Conservation (phyloP, 2,329 filamentous ascomycete species). For the Fusarium sacchari region DNA sequence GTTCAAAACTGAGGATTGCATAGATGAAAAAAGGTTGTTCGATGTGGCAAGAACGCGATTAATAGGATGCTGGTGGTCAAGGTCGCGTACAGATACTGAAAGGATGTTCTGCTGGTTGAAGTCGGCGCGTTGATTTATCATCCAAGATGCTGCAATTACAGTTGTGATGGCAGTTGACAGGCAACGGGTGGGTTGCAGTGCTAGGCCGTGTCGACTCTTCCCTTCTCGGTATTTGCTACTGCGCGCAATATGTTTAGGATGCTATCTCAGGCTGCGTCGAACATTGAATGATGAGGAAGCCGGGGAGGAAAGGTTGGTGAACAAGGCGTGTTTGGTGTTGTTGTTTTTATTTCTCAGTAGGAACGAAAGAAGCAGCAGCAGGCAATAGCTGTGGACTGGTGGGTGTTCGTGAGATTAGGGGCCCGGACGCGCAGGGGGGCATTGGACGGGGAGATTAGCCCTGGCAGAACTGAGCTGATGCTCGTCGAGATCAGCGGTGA, state of each 20-base stretch:
- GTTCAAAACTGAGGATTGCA: constrained; percentile 25
- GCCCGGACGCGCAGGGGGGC: constrained; percentile 38
- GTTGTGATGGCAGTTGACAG: constrained; percentile 10
- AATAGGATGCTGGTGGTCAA: constrained; percentile 8
- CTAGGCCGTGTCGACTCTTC: neutral
- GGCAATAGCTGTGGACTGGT: constrained; percentile 26
- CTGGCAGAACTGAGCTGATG: constrained; percentile 35
- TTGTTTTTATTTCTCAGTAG: constrained; percentile 26
- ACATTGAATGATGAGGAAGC: neutral
- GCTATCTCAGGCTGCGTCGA: neutral
- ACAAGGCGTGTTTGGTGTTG: constrained; percentile 31
- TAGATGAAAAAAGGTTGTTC: constrained; percentile 19
- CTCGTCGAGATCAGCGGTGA: constrained; percentile 12
- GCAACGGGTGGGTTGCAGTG: constrained; percentile 15
- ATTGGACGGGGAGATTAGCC: constrained; percentile 41
- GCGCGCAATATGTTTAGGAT: constrained; percentile 12
- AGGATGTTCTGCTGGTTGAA: constrained; percentile 20
- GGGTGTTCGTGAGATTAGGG: constrained; percentile 43
- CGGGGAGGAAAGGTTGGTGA: constrained; percentile 1
- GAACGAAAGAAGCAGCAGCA: constrained; percentile 23
- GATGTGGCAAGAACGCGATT: constrained; percentile 38
- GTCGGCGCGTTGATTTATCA: constrained; percentile 32
- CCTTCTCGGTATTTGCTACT: constrained; percentile 11
- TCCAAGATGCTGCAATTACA: constrained; percentile 28
- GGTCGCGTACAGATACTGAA: constrained; percentile 24